Evolutionary conservation across 352 stramenopile genomes (phyloP), one percentile per base, ranked within the genome.

Genomic region (Phytophthora hibernalis): DNA sequence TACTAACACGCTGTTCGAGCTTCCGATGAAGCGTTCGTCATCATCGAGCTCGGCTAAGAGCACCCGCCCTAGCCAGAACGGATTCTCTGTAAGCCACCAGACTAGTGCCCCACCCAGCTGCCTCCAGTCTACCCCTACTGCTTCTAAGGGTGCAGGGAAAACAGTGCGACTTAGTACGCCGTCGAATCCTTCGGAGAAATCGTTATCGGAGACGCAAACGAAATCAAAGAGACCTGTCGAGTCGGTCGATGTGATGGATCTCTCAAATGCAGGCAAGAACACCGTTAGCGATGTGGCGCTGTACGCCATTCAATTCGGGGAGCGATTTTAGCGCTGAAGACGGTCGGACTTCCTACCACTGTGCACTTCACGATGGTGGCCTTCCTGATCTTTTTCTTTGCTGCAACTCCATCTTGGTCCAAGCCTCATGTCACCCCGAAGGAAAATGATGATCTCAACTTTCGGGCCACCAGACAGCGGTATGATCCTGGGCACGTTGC

Each of bases 361-460:
- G 44, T 90, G 30, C 83, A 91, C 51, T 79, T 82, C 20, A 48
- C 64, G 11, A 59, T 79, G 8, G 65, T 90, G 26, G 37, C 77
- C 1, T 63, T 75, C 55, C 59, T 91, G 20, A 72, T 85, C 2
- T 61, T 83, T 9, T 93, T 83, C 59, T 83, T 89, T 28, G 58
- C 59, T 84, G 20, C 79, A 87, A 56, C 47, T 91, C 16, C 77
- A 85, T 37, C 77, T 91, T 35, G 85, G 85, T 6, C 79, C 85
- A 1, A 80, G 70, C 45, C 54, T 72, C 61, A 89, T 90, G 77
- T 80, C 77, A 5, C 65, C 83, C 5, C 82, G 80, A 20, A 75
- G 79, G 16, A 89, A 91, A 73, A 76, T 92, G 54, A 87, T 87
- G 76, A 91, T 91, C 54, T 80, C 82, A n/a, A 77, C 68, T 1